A percentile compares a stretch with the other conserved stretches of the same genome.
These are phyloP conservation scores for Alloteropsis semialata DNA, from an alignment of 176 grass and related monocot species.

Conservation along the genomic window DNA sequence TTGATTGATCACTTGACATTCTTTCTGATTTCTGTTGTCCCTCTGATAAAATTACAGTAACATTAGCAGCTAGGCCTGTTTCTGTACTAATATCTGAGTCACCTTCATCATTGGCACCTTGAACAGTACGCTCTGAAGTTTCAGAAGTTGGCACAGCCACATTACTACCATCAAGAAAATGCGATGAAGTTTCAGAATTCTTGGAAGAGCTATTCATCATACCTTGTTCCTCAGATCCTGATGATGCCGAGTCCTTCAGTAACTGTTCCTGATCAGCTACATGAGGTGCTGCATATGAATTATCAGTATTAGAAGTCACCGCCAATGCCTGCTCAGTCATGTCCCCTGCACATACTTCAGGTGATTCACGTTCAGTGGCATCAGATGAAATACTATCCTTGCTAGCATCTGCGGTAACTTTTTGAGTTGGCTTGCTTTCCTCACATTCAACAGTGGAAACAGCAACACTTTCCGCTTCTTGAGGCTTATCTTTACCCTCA, in stretches of 20 bases:
- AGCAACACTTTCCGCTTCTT: constrained; percentile 2
- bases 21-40: constrained; percentile 40
- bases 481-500: constrained; percentile 7
- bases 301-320: constrained; percentile 1
- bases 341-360: background rate
- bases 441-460: constrained; percentile 9
- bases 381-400: constrained; percentile 32
- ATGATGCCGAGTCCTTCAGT: constrained; percentile 18
- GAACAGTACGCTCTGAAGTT: constrained; percentile 30
- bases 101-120: constrained; percentile 28
- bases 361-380: constrained; percentile 20
- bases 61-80: background rate
- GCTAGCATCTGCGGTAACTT: constrained; percentile 18
- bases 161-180: constrained; percentile 17
- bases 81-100: constrained; percentile 32
- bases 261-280: constrained; percentile 23
- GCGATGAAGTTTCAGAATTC: constrained; percentile 2
- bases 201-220: background rate
- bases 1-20: constrained; percentile 32
- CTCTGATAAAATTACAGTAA: constrained; percentile 17
- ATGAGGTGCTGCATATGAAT: constrained; percentile 15
- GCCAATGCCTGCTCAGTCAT: constrained; percentile 26
- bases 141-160: constrained; percentile 3
- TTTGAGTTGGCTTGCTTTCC: background rate
- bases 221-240: constrained; percentile 22